Evolutionary conservation across 208 protist genomes (phyloP).

Genomic region (Crithidia mellificae): DNA sequence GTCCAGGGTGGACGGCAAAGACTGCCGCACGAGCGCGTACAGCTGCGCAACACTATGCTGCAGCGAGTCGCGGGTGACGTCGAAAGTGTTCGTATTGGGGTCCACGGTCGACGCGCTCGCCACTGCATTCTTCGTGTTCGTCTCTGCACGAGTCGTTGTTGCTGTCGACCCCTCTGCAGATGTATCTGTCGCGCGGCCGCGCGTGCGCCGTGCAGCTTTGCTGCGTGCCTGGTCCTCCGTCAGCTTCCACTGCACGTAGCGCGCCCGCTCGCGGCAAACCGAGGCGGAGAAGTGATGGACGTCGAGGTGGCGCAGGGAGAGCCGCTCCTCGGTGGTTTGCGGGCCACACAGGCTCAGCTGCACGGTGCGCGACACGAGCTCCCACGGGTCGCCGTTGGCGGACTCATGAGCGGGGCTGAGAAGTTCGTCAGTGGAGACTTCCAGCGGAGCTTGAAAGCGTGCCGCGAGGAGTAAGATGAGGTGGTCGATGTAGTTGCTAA

Average conservation of each 20-base stretch:
- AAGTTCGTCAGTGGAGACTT: conserved; percentile 21
- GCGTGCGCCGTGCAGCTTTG: not conserved
- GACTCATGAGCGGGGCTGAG: conserved; percentile 8
- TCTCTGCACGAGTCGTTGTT: not conserved
- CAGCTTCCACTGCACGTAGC: conserved; percentile 66
- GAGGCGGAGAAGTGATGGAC: conserved; percentile 49
- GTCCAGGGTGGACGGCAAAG: conserved; percentile 60
- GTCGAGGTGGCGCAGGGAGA: conserved; percentile 57
- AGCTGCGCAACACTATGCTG: conserved; percentile 42
- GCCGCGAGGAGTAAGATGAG: conserved; percentile 83
- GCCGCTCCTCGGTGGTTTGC: conserved; percentile 54
- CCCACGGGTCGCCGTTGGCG: conserved; percentile 42
- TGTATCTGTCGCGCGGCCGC: not conserved
- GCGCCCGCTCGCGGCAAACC: conserved; percentile 63
- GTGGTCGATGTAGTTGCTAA: conserved; percentile 82
- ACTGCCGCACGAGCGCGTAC: conserved; percentile 50
- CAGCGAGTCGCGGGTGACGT: conserved; percentile 68
- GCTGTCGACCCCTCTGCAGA: not conserved
- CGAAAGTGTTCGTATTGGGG: conserved; percentile 26
- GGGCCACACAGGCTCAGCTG: conserved; percentile 53
- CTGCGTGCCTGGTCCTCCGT: conserved; percentile 5
- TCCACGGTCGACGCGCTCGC: not conserved
- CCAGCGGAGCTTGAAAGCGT: conserved; percentile 66
- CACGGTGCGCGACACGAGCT: conserved; percentile 57
- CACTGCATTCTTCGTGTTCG: not conserved